A percentile compares a stretch with the other conserved stretches of the same genome.
Conservation (phyloP, 768 basidiomycete species). For the Hericium coralloides region DNA sequence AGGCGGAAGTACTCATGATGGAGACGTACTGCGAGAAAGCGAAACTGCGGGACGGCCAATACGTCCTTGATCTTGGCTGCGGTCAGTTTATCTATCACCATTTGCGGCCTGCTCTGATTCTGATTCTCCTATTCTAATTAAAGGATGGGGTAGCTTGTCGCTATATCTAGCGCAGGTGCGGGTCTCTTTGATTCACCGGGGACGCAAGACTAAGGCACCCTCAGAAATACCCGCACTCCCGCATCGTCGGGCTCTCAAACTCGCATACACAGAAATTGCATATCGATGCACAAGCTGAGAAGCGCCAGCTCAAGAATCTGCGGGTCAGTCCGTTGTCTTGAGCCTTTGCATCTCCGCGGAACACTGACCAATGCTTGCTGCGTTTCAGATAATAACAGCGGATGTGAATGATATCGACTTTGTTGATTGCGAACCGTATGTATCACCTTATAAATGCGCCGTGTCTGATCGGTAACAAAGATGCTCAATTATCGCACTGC, state of each 20-base stretch:
- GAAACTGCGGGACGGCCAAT: slow-evolving; percentile 47
- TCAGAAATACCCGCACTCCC: slow-evolving; percentile 59
- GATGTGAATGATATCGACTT: slow-evolving; percentile 63
- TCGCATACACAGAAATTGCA: slow-evolving; percentile 58
- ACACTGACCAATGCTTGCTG: not conserved
- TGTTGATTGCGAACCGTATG: slow-evolving; percentile 34
- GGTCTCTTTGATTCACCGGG: not conserved
- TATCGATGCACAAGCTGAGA: slow-evolving; percentile 44
- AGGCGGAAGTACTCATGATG: slow-evolving; percentile 59
- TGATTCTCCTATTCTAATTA: not conserved
- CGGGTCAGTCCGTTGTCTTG: slow-evolving; percentile 25
- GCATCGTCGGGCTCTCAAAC: slow-evolving; percentile 57
- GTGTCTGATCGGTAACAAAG: too few species aligned
- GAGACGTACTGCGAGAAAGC: slow-evolving; percentile 62
- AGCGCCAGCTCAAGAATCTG: slow-evolving; percentile 43
- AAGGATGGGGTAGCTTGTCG: slow-evolving; percentile 67
- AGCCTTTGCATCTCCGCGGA: too few species aligned
- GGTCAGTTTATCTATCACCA: slow-evolving; percentile 25
- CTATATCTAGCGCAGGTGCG: slow-evolving; percentile 53
- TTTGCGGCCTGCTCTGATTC: not conserved
- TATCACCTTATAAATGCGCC: not conserved
- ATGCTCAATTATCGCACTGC: not conserved
- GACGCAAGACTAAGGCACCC: not conserved
- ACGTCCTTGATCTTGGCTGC: slow-evolving; percentile 62
- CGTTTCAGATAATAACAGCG: slow-evolving; percentile 48